A percentile compares a stretch with the other conserved stretches of the same genome.
Evolutionary conservation across 345 rosid species (phyloP).

Genomic region (Eucalyptus marginata): DNA sequence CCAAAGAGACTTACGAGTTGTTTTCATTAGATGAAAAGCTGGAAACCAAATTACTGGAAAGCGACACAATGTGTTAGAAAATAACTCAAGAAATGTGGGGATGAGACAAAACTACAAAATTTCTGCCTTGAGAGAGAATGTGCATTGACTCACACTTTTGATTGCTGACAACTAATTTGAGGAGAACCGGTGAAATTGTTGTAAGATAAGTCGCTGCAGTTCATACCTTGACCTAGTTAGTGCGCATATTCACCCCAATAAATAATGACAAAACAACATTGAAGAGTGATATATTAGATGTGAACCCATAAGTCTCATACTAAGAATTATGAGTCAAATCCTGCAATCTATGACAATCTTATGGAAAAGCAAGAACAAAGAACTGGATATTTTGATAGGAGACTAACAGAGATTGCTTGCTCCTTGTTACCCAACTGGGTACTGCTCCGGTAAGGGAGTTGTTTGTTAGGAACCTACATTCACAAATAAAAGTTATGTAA

Average conservation of each 20-base stretch:
- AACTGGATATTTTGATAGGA: not conserved
- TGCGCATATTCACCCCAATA: not conserved
- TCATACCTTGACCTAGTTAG: not conserved
- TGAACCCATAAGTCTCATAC: not conserved
- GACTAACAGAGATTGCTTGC: conserved; percentile 24
- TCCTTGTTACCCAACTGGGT: conserved; percentile 33
- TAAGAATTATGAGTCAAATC: not conserved
- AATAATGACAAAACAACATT: not conserved
- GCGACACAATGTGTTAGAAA: not conserved
- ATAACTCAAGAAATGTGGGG: not conserved
- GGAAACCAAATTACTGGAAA: conserved; percentile 61
- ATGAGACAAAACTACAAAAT: not conserved
- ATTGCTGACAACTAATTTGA: conserved; percentile 19
- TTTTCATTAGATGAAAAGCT: conserved; percentile 21
- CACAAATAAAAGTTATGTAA: not conserved
- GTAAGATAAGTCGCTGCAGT: conserved; percentile 70
- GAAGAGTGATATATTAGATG: not conserved
- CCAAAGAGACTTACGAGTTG: conserved; percentile 37
- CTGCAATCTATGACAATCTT: not conserved
- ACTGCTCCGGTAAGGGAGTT: conserved; percentile 64
- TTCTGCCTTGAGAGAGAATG: not conserved
- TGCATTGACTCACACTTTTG: conserved; percentile 27
- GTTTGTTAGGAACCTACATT: conserved; percentile 56
- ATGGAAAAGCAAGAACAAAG: not conserved
- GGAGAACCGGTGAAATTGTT: conserved; percentile 63